Base-by-base conservation (phyloP, 2,329 filamentous ascomycete species). In the Botryosphaeria agaves region DNA sequence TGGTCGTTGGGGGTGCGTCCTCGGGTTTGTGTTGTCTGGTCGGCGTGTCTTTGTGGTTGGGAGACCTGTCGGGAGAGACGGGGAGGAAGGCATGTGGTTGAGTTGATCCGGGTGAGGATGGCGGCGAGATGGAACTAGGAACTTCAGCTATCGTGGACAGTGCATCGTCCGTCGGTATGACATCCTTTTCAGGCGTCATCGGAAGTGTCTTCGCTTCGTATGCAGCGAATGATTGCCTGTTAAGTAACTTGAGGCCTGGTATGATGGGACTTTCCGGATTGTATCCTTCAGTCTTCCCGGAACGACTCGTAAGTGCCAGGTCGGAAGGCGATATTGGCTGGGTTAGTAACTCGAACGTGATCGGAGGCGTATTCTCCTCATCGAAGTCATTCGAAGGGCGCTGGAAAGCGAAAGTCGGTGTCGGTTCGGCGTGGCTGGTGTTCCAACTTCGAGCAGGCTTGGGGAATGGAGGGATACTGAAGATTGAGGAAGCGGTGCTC, bases 101-200 rank as follows among this genome's bases (percentile, higher is more conserved):
- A 7, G 45, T 34, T 1, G 47, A 50, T 34, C 55, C 56, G 1
- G 54, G 55, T 5, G 53, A 57, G 31, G 48, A 50, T 5, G 53
- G 48, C 1, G 53, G 52, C 8, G 52, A 52, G n/a, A n/a, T n/a
- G n/a, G n/a, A n/a, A n/a, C n/a, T n/a, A n/a, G n/a, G n/a, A n/a
- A n/a, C n/a, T n/a, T n/a, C n/a, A n/a, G n/a, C n/a, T n/a, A n/a
- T n/a, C n/a, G n/a, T n/a, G n/a, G n/a, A n/a, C n/a, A n/a, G n/a
- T n/a, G n/a, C n/a, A n/a, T n/a, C n/a, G n/a, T n/a, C n/a, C n/a
- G n/a, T n/a, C n/a, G n/a, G n/a, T n/a, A n/a, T n/a, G n/a, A n/a
- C n/a, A n/a, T n/a, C n/a, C n/a, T n/a, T n/a, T n/a, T n/a, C n/a
- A n/a, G n/a, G n/a, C n/a, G n/a, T n/a, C n/a, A n/a, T n/a, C n/a